Base-by-base conservation (phyloP, 1,284 basidiomycete species). In the Apiotrichum gracile region DNA sequence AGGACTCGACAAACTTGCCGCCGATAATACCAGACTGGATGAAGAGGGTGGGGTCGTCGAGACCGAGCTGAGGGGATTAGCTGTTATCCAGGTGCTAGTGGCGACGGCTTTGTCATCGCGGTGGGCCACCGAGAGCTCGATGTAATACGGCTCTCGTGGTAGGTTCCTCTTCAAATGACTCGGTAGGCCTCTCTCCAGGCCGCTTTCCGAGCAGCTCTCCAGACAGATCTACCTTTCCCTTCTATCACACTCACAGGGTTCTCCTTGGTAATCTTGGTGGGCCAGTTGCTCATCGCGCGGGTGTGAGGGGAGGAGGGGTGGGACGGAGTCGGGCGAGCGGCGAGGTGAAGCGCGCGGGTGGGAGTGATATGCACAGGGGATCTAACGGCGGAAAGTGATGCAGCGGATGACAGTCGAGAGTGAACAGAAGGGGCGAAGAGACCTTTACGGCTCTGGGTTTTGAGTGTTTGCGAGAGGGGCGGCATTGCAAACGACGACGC, bases 1-100 rank as follows among this genome's bases (percentile, higher is more conserved):
- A 80, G n/a, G 88, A 84, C 58, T 86, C 83, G 8, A 88, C 78
- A 85, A 88, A 90, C 72, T 88, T 81, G 4, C 91, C 91, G 65
- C 83, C 82, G 66, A 96, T 87, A 60, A 85, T 82, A 0, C 81
- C 87, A 75, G 89, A 82, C 25, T 82, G 82, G 66, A 85, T 86
- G 66, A 91, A 78, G 56, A 94, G 76, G 6, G 81, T 80, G 1
- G 83, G 72, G 65, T 93, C 90, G 67, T 86, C 86, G 55, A 93
- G 78, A 38, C 71, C 70, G 53, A 74, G 66, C 70, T 74, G 46
- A 27, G 34, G 39, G 51, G 1, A 33, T 44, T 21, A 38, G 40
- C 40, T 19, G n/a, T 14, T 3, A 25, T 42, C 26, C 19, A 7
- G 22, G 24, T 40, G 39, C 8, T 8, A 12, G 37, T n/a, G 7